Conservation (phyloP, 129 eudicot genomes). For the Kitagawia praeruptora region DNA sequence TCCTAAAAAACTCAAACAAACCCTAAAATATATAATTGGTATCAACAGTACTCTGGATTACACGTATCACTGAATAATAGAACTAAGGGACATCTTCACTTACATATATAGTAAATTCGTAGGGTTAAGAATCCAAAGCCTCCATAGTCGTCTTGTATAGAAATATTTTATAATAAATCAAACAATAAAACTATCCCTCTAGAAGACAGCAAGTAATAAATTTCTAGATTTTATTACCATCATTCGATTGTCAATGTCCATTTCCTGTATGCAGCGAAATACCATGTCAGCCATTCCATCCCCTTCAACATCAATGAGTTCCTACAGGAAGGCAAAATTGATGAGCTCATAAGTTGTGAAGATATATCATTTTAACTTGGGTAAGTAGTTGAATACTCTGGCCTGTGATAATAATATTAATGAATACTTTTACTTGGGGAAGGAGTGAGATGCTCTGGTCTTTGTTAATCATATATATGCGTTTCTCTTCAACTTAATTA, state of each 20-base stretch:
- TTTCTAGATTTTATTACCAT: constrained; percentile 38
- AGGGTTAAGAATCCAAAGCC: neutral
- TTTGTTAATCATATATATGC: neutral
- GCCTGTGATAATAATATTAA: neutral
- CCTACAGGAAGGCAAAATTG: constrained; percentile 39
- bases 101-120: neutral
- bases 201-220: neutral
- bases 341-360: neutral
- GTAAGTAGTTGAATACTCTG: neutral
- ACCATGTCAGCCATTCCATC: constrained; percentile 99
- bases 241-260: constrained; percentile 99
- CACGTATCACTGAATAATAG: neutral
- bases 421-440: neutral
- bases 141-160: neutral
- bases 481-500: neutral
- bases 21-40: neutral
- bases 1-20: neutral
- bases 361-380: neutral
- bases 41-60: neutral
- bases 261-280: constrained; percentile 93
- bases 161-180: neutral
- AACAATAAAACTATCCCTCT: neutral
- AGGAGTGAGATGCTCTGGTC: neutral
- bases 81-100: neutral
- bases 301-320: constrained; percentile 94